phyloP scores from a whole-genome alignment of 1,139 yeast genomes.

The Zygoascus meyerae region DNA sequence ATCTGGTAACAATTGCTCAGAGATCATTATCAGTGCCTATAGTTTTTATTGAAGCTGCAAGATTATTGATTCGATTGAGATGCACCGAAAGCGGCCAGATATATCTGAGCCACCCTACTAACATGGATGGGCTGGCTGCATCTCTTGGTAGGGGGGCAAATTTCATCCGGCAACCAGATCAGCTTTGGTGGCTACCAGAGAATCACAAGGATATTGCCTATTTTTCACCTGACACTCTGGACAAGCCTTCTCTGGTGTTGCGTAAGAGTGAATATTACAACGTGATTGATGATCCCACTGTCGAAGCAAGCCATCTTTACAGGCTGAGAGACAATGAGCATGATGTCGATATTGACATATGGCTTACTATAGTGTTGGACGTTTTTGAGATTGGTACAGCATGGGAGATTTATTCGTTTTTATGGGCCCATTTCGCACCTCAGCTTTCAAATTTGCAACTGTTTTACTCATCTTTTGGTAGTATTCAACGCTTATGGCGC shows the following conservation, averaged over 20 bases:
- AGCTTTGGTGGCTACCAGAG: conserved; percentile 61
- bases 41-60: conserved; percentile 45
- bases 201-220: conserved; percentile 14
- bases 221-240: conserved; percentile 37
- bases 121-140: conserved; percentile 62
- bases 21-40: conserved; percentile 18
- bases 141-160: conserved; percentile 8
- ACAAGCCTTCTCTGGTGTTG: conserved; percentile 29
- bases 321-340: conserved; percentile 17
- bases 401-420: conserved; percentile 68
- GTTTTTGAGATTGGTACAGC: conserved; percentile 48
- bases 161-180: conserved; percentile 9
- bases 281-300: conserved; percentile 10
- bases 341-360: conserved; percentile 43
- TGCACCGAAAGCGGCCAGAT: conserved; percentile 44
- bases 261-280: conserved; percentile 13
- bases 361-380: conserved; percentile 49
- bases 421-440: conserved; percentile 64
- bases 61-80: conserved; percentile 53
- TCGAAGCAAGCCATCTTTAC: conserved; percentile 3
- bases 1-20: conserved; percentile 23
- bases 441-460: conserved; percentile 61
- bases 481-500: conserved; percentile 43
- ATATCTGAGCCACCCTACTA: conserved; percentile 50
- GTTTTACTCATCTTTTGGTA: conserved; percentile 43